These are phyloP conservation scores for Linum lewisii DNA, from an alignment of 345 rosid genomes.

Conservation along the genomic window DNA sequence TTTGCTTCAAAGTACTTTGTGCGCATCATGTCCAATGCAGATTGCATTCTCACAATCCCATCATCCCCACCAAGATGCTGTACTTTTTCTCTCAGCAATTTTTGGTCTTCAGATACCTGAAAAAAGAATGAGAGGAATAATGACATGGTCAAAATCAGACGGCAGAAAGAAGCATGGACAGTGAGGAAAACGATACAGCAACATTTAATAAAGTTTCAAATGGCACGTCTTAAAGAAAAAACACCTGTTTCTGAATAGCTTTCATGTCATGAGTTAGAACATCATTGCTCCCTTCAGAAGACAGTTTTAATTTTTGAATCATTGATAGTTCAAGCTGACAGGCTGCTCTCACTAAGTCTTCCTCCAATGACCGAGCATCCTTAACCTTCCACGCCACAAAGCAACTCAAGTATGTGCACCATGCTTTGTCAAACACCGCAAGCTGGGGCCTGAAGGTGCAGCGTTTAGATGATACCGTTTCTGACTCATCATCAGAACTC, in stretches of 20 bases:
- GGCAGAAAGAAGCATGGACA: not conserved
- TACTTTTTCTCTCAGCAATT: conserved; percentile 73
- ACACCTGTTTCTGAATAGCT: conserved; percentile 86
- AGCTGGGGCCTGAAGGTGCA: conserved; percentile 73
- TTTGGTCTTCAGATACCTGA: conserved; percentile 79
- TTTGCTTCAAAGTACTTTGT: conserved; percentile 45
- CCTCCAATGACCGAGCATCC: conserved; percentile 82
- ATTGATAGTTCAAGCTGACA: conserved; percentile 98
- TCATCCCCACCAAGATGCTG: conserved; percentile 66
- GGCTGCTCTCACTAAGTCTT: conserved; percentile 89
- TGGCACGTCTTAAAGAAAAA: not conserved
- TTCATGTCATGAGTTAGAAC: conserved; percentile 81
- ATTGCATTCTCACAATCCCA: conserved; percentile 73
- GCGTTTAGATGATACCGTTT: conserved; percentile 29
- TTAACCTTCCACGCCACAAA: conserved; percentile 97
- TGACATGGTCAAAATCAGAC: not conserved
- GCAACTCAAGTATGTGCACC: conserved; percentile 74
- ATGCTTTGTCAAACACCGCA: conserved; percentile 69
- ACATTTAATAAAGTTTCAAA: not conserved
- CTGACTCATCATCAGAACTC: conserved; percentile 46
- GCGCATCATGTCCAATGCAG: conserved; percentile 60
- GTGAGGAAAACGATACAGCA: not conserved
- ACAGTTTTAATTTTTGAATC: conserved; percentile 83
- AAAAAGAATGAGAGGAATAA: conserved; percentile 6
- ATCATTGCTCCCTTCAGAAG: conserved; percentile 45